These are phyloP conservation scores for Tetrahymena thermophila DNA, from an alignment of 73 alveolate species.

Conservation along the genomic window DNA sequence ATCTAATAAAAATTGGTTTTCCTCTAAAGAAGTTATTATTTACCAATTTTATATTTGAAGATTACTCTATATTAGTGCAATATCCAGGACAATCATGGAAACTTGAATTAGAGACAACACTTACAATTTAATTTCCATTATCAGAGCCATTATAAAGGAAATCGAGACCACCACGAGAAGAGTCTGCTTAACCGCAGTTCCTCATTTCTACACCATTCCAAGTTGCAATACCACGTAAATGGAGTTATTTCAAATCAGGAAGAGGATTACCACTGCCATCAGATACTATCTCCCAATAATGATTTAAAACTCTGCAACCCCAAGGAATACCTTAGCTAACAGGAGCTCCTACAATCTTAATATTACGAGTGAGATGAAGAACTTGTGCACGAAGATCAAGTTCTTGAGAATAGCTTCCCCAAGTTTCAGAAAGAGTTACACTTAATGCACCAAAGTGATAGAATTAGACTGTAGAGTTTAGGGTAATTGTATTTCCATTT, in stretches of 20 bases:
- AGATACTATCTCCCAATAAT: neutral
- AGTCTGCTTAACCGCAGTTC: constrained; percentile 15
- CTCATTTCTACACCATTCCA: constrained; percentile 32
- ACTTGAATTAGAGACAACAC: constrained; percentile 10
- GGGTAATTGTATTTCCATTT: constrained; percentile 6
- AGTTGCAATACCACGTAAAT: neutral
- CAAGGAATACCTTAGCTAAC: neutral
- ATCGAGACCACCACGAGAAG: constrained; percentile 16
- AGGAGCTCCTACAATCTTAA: neutral
- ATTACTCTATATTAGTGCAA: neutral
- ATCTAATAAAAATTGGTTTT: neutral
- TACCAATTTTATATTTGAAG: neutral
- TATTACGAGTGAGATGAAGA: constrained; percentile 25
- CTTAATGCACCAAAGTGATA: constrained; percentile 4
- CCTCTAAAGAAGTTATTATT: constrained; percentile 34
- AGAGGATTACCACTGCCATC: constrained; percentile 7
- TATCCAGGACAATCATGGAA: constrained; percentile 18
- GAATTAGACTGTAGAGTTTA: neutral
- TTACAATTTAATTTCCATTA: neutral
- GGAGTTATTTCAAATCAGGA: neutral
- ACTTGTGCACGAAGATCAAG: constrained; percentile 23
- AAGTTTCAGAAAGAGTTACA: neutral
- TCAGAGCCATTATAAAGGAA: neutral
- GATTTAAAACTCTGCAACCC: constrained; percentile 16
- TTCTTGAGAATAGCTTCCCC: neutral